Percentiles rank a stretch among this genome's conserved stretches.
These are phyloP conservation scores for Ganoderma lingzhi DNA, from an alignment of 1,284 basidiomycete genomes.

Conservation along the genomic window DNA sequence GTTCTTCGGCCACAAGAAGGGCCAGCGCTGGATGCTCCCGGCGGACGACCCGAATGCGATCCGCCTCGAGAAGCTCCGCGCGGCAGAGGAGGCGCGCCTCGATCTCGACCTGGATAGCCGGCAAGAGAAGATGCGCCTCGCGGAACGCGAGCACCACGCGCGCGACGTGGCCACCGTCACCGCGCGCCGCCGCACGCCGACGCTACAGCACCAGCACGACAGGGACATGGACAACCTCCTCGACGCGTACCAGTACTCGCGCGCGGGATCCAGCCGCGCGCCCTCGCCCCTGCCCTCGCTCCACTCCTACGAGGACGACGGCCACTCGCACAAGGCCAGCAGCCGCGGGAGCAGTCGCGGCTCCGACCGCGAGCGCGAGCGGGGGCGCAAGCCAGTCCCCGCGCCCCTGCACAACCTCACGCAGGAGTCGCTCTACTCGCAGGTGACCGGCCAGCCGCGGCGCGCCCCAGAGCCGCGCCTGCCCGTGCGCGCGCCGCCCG, in stretches of 20 bases:
- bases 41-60: slow-evolving; percentile 45
- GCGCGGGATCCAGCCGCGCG: slow-evolving; percentile 43
- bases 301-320: slow-evolving; percentile 37
- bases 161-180: slow-evolving; percentile 50
- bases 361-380: slow-evolving; percentile 11
- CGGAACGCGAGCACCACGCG: slow-evolving; percentile 60
- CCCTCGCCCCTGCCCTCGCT: slow-evolving; percentile 47
- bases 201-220: slow-evolving; percentile 52
- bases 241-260: slow-evolving; percentile 58
- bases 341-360: slow-evolving; percentile 26
- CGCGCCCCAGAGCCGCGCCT: slow-evolving; percentile 70
- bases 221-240: slow-evolving; percentile 59
- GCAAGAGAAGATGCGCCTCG: slow-evolving; percentile 56
- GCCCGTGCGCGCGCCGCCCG: slow-evolving; percentile 54
- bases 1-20: slow-evolving; percentile 59
- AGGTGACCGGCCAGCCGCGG: slow-evolving; percentile 68
- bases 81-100: slow-evolving; percentile 47
- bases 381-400: background rate
- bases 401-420: slow-evolving; percentile 42
- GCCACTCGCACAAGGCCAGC: slow-evolving; percentile 27
- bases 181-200: slow-evolving; percentile 46
- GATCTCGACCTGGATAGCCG: slow-evolving; percentile 31
- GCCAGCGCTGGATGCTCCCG: slow-evolving; percentile 37
- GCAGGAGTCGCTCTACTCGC: slow-evolving; percentile 69
- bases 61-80: slow-evolving; percentile 50